Base-by-base conservation (phyloP, 192 early-diverging fungal genomes). In the Entrophospora sp. region DNA sequence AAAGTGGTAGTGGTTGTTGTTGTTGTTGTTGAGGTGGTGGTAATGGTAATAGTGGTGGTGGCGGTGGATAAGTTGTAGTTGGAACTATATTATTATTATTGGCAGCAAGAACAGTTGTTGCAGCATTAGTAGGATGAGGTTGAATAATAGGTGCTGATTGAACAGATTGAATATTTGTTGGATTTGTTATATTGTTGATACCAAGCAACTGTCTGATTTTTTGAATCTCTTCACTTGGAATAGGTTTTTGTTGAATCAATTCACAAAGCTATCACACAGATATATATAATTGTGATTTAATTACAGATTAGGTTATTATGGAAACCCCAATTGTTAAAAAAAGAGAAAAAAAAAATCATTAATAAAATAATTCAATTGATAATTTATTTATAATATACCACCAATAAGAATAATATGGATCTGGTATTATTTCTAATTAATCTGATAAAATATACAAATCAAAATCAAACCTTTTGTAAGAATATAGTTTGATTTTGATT, bases 211-310 rank as follows among this genome's bases (percentile, higher is more conserved):
- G 24, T 51, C 32, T 38, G 1, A 56, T 52, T n/a, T n/a, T n/a
- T n/a, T n/a, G n/a, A n/a, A n/a, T n/a, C n/a, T n/a, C n/a, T n/a
- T n/a, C n/a, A n/a, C n/a, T n/a, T n/a, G n/a, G n/a, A n/a, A n/a
- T n/a, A n/a, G n/a, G n/a, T n/a, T n/a, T n/a, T n/a, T n/a, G n/a
- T n/a, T n/a, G n/a, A n/a, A n/a, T n/a, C n/a, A n/a, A n/a, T n/a
- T n/a, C n/a, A n/a, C n/a, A n/a, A n/a, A n/a, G n/a, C n/a, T n/a
- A n/a, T n/a, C n/a, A n/a, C n/a, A n/a, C n/a, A n/a, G 20, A 67
- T 76, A 71, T 5, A 34, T 32, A 56, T 79, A 24, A 5, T 25
- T 34, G 57, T 31, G 37, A n/a, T 14, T 51, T 22, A 55, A 1
- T 42, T 52, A n/a, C n/a, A n/a, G n/a, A n/a, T n/a, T n/a, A n/a